Conservation (phyloP, 371 early-diverging fungal genomes). For the Dichotomocladium elegans region DNA sequence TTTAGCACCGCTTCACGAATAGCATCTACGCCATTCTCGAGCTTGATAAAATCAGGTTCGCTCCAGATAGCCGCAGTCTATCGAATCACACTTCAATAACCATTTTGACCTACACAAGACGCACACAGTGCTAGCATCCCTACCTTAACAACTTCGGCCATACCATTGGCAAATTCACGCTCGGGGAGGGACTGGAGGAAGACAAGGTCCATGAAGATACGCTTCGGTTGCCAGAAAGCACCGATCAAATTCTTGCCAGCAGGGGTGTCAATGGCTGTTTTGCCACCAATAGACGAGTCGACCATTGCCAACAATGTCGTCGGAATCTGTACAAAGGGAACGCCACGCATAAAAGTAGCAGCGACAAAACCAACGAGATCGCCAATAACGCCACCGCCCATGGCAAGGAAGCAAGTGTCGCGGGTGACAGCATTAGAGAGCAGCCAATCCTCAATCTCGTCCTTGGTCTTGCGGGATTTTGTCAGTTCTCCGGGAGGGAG, state of each 20-base stretch:
- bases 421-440: conserved; percentile 83
- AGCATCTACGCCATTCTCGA: conserved; percentile 83
- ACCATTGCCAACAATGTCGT: conserved; percentile 98
- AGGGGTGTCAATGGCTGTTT: conserved; percentile 95
- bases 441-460: conserved; percentile 89
- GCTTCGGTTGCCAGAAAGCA: conserved; percentile 95
- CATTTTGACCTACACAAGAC: too few relatives aligned
- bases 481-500: conserved; percentile 89
- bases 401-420: conserved; percentile 89
- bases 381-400: conserved; percentile 98
- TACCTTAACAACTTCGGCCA: conserved; percentile 96
- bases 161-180: conserved; percentile 94
- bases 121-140: too few relatives aligned
- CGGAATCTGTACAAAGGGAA: conserved; percentile 91
- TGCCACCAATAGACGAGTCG: conserved; percentile 96
- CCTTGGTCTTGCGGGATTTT: conserved; percentile 88
- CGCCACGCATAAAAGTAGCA: conserved; percentile 97
- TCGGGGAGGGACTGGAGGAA: conserved; percentile 87
- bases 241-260: conserved; percentile 96
- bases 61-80: conserved; percentile 92
- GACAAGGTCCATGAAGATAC: conserved; percentile 87
- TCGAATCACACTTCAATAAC: too few relatives aligned
- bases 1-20: conserved; percentile 70
- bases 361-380: conserved; percentile 95
- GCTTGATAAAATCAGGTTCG: conserved; percentile 80